Base-by-base conservation (phyloP, 2,329 filamentous ascomycete species). In the Gnomoniopsis smithogilvyi region DNA sequence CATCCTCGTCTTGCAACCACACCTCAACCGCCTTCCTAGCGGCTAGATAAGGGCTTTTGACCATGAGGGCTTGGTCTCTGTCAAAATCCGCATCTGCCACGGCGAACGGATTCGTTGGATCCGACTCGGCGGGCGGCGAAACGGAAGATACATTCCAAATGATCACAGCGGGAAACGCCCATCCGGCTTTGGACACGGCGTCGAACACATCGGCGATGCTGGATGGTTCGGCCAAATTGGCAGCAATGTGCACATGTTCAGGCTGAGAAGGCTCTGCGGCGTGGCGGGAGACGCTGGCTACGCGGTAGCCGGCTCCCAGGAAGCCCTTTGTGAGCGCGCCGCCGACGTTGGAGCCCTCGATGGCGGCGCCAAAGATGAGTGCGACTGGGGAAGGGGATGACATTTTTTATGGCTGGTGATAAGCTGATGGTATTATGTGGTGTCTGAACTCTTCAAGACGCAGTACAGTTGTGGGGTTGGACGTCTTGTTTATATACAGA, bases 341-440 rank as follows among this genome's bases (percentile, higher is more conserved):
- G 51, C 59, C 59, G n/a, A 61, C 38, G n/a, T 59, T 59, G 38
- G 49, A 22, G 43, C 43, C 19, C 4, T 4, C 8, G 43, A 11
- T 19, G 26, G 55, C 59, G 41, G 56, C 45, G 6, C 59, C 56
- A 46, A 56, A 54, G 26, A 61, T 54, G n/a, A 61, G n/a, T 15
- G 47, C 58, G 24, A 54, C 45, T 17, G 55, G 57, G 26, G 47
- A 41, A n/a, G 55, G 56, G 34, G 46, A 46, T 14, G 43, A 51
- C 49, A 51, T 51, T 1, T n/a, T 12, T 41, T 19, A 11, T 51
- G 34, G 3, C 4, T 51, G 2, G 10, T 17, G 19, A 51, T 6
- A 4, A 12, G 17, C 47, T 50, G 17, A n/a, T 11, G n/a, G 47
- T 19, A 24, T 8, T 30, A 8, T 2, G n/a, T 22, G 48, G n/a